Percentiles rank a stretch among this genome's conserved stretches.
These are phyloP conservation scores for Angomonas deanei DNA, from an alignment of 208 protist species.

Conservation along the genomic window DNA sequence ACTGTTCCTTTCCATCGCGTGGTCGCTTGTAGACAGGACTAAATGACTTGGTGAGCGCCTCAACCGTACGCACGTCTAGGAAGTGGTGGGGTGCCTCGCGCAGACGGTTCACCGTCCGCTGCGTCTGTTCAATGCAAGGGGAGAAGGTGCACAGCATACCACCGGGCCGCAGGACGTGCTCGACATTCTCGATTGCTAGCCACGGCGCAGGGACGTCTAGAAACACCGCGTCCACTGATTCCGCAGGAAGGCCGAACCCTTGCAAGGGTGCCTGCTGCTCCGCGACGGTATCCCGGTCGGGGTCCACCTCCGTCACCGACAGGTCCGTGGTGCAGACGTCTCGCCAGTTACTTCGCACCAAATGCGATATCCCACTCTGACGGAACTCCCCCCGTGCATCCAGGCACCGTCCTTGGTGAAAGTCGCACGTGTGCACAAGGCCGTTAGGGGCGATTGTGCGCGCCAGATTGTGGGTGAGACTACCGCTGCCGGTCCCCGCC, in stretches of 20 bases:
- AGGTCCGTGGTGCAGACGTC: conserved; percentile 73
- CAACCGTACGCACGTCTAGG: conserved; percentile 83
- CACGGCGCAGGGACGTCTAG: conserved; percentile 91
- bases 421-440: conserved; percentile 84
- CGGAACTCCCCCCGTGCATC: conserved; percentile 77
- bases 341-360: conserved; percentile 74
- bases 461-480: conserved; percentile 81
- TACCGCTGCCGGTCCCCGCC: conserved; percentile 89
- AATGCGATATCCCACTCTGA: conserved; percentile 44
- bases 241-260: conserved; percentile 68
- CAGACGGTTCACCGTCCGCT: conserved; percentile 69
- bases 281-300: conserved; percentile 14
- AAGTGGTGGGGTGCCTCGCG: conserved; percentile 63
- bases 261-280: conserved; percentile 25
- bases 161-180: conserved; percentile 66
- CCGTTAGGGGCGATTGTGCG: conserved; percentile 76
- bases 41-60: conserved; percentile 77
- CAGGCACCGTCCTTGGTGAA: conserved; percentile 78
- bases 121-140: conserved; percentile 92
- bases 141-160: conserved; percentile 91
- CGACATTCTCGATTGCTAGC: conserved; percentile 81
- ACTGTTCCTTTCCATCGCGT: conserved; percentile 19
- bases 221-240: conserved; percentile 87
- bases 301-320: background rate
- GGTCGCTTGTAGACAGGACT: conserved; percentile 61